Base-by-base conservation (phyloP, 495 filamentous ascomycete species). In the Podospora didyma region DNA sequence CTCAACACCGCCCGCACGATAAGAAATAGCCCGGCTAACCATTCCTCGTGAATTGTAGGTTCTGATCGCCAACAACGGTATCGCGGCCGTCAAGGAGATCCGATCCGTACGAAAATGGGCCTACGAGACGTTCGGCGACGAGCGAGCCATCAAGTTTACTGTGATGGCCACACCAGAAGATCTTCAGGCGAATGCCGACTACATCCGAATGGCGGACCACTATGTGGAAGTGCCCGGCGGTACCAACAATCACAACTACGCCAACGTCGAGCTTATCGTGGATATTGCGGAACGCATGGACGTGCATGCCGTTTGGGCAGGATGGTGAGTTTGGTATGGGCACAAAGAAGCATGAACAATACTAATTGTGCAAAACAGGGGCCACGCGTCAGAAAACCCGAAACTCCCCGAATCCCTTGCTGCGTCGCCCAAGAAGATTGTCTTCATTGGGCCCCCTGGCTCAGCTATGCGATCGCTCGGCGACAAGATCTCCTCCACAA, bases 171-270 rank as follows among this genome's bases (percentile, higher is more conserved):
- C 94, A 44, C 94, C 94, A n/a, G 94, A 99, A 75, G 94, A 99
- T 88, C 75, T 99, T 62, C 82, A 85, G 67, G 94, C 93, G 58
- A 99, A 99, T 72, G 95, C 94, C 49, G 94, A 99, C 75, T 99
- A 99, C 73, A 99, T 99, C 69, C 84, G 94, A 62, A 96, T 99
- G 95, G 94, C 94, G 2, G 94, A 99, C 71, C 89, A 96, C 81
- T 99, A 99, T 69, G 94, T 97, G 58, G 94, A 99, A 78, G 91
- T 95, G 48, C 94, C 94, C n/a, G 94, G 94, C 63, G 94, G 94
- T 65, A 99, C 95, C 46, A 99, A 99, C 77, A 99, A 99, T 81
- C 97, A 99, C 85, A 99, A 99, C 76, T 99, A 99, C 71, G 94
- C 94, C 70, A 99, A 99, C 75, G 94, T 99, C 46, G 94, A 99